Evolutionary conservation across 129 eudicot species (phyloP), one percentile per base, ranked within the genome.

Genomic region (Sambucus nigra): DNA sequence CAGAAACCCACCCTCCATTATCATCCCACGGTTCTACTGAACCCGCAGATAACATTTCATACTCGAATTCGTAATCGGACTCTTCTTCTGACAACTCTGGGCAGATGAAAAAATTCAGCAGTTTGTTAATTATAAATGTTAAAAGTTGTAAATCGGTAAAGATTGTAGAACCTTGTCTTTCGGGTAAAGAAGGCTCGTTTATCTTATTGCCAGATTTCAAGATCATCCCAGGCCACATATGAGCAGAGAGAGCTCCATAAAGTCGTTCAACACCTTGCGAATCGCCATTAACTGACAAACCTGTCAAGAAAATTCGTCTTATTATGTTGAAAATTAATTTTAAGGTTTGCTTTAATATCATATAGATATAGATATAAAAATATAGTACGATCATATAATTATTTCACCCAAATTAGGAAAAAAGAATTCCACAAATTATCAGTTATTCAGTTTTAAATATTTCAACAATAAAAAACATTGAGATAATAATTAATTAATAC

Each of bases 171-270:
- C 96, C 96, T 83, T 80, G 81, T 53, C 76, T 76, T 42, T 80
- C 82, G 17, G 91, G 91, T 63, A 88, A 58, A 53, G 80, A 77
- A 44, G 94, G 96, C 53, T 73, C 76, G 10, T 26, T 69, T 42
- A 88, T 77, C 51, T 65, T 83, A 68, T 77, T 72, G 21, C 96
- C 96, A 50, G 92, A 88, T 67, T 82, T 83, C 73, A 88, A 73
- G 63, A 78, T 50, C 94, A 88, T 88, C 61, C 91, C 99, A 15
- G 96, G 96, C 99, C 99, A 88, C 96, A 92, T 82, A 66, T 92
- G 80, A 66, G 96, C 96, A 72, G 87, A 76, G 55, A 92, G 77
- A 59, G 99, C 96, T 58, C 87, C 94, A 40, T 44, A 66, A 49
- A 92, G 84, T 25, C 96, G 61, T 48, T 82, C 91, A 44, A 86